Percentiles rank a stretch among this genome's conserved stretches.
These are phyloP conservation scores for Argentina anserina DNA, from an alignment of 306 rosid genomes.

Conservation along the genomic window DNA sequence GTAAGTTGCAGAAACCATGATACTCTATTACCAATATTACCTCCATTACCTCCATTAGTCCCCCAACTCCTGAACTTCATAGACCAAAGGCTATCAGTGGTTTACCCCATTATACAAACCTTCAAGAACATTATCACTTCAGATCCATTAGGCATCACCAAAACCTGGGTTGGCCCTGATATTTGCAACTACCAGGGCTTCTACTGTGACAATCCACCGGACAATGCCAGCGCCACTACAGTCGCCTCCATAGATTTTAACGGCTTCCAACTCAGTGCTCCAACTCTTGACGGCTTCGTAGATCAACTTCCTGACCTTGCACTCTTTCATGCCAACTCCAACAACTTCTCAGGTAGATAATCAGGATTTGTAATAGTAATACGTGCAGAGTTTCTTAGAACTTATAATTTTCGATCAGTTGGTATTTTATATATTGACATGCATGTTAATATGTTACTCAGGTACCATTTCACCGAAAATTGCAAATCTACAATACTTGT, in stretches of 20 bases:
- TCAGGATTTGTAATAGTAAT: not conserved
- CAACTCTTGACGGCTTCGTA: conserved; percentile 44
- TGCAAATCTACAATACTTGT: conserved; percentile 31
- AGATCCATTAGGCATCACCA: conserved; percentile 40
- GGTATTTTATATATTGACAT: not conserved
- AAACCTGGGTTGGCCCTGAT: conserved; percentile 44
- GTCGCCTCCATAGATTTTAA: conserved; percentile 44
- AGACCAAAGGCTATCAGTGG: conserved; percentile 32
- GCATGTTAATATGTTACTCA: not conserved
- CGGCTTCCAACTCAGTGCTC: conserved; percentile 45
- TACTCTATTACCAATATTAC: not conserved
- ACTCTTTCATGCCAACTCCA: conserved; percentile 51
- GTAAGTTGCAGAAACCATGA: conserved; percentile 27
- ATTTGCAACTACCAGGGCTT: conserved; percentile 44
- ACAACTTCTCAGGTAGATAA: conserved; percentile 37
- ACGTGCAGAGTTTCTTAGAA: not conserved
- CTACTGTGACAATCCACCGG: conserved; percentile 43
- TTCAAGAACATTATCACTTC: conserved; percentile 41
- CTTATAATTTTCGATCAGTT: not conserved
- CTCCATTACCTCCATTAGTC: conserved; percentile 1
- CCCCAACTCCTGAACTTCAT: conserved; percentile 29
- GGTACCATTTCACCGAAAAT: conserved; percentile 35
- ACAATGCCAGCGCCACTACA: conserved; percentile 26
- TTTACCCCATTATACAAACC: conserved; percentile 35
- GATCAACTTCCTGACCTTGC: conserved; percentile 42